Evolutionary conservation across 2,329 filamentous ascomycete genomes (phyloP).

Genomic region (Diaporthe vaccinii): DNA sequence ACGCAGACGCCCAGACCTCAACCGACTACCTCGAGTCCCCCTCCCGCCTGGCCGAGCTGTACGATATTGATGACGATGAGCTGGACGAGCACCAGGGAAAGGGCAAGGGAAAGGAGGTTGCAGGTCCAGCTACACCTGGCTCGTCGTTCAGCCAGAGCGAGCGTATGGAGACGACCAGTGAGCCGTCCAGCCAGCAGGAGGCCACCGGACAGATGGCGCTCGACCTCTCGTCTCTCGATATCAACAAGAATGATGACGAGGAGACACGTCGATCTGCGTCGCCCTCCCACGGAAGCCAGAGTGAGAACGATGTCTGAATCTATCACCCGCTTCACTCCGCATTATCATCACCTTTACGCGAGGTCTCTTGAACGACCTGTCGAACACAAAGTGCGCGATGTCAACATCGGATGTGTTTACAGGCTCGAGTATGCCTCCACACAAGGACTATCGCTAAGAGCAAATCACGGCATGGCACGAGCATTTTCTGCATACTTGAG

Average conservation of each 20-base stretch:
- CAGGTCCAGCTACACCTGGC: not conserved
- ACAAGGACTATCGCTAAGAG: too few relatives aligned
- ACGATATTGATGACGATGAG: not conserved
- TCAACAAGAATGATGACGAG: not conserved
- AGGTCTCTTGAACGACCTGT: not conserved
- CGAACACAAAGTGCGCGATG: not conserved
- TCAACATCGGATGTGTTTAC: not conserved
- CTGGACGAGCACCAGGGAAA: not conserved
- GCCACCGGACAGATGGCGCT: not conserved
- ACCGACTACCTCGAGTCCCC: conserved; percentile 9
- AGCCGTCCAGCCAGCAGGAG: not conserved
- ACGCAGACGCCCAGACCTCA: not conserved
- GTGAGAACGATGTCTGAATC: not conserved
- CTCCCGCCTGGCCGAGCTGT: conserved; percentile 5
- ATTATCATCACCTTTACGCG: not conserved
- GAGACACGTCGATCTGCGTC: not conserved
- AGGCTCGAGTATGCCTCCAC: too few relatives aligned
- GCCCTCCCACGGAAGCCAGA: not conserved
- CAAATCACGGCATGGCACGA: not conserved
- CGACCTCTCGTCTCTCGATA: not conserved
- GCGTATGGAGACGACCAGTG: not conserved
- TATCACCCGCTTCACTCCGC: not conserved
- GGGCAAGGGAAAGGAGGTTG: not conserved
- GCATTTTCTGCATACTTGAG: not conserved
- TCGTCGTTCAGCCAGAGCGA: not conserved